These are phyloP conservation scores for Testicularia cyperi DNA, from an alignment of 1,284 basidiomycete genomes.

Conservation along the genomic window DNA sequence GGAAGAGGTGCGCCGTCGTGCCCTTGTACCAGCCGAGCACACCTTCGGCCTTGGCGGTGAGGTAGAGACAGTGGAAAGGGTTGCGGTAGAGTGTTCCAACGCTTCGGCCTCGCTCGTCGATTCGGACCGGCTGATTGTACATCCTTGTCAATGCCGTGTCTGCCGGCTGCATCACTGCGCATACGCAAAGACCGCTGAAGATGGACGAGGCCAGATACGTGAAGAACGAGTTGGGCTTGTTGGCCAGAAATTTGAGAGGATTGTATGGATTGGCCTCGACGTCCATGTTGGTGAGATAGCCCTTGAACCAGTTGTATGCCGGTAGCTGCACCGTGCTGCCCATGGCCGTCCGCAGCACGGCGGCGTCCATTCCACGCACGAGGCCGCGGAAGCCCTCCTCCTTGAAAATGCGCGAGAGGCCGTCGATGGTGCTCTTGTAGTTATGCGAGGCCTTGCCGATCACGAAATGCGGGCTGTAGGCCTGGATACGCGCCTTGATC, in stretches of 20 bases:
- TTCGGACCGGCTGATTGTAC: constrained; percentile 75
- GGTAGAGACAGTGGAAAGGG: constrained; percentile 93
- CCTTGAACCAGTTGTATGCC: constrained; percentile 79
- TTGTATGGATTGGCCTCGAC: constrained; percentile 59
- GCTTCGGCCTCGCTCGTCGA: constrained; percentile 44
- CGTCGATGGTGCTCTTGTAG: constrained; percentile 81
- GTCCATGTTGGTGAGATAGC: constrained; percentile 47
- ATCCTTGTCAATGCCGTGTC: constrained; percentile 78
- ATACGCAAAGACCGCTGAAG: constrained; percentile 85
- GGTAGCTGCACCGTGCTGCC: constrained; percentile 94
- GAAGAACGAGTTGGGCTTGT: constrained; percentile 71
- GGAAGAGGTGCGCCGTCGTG: constrained; percentile 55
- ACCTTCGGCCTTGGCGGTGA: constrained; percentile 88
- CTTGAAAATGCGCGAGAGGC: constrained; percentile 75
- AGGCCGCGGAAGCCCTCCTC: constrained; percentile 78
- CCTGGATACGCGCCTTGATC: constrained; percentile 96
- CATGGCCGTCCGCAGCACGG: constrained; percentile 89
- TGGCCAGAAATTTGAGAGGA: constrained; percentile 44
- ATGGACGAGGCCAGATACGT: constrained; percentile 85
- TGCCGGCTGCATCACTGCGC: constrained; percentile 63
- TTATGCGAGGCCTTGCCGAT: constrained; percentile 91
- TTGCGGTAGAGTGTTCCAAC: constrained; percentile 63
- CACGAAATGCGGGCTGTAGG: constrained; percentile 71
- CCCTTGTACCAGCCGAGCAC: constrained; percentile 67
- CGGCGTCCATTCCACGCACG: constrained; percentile 86